Percentiles rank a stretch among this genome's conserved stretches.
Evolutionary conservation across 768 basidiomycete genomes (phyloP).

Genomic region (Chalciporus piperatus): DNA sequence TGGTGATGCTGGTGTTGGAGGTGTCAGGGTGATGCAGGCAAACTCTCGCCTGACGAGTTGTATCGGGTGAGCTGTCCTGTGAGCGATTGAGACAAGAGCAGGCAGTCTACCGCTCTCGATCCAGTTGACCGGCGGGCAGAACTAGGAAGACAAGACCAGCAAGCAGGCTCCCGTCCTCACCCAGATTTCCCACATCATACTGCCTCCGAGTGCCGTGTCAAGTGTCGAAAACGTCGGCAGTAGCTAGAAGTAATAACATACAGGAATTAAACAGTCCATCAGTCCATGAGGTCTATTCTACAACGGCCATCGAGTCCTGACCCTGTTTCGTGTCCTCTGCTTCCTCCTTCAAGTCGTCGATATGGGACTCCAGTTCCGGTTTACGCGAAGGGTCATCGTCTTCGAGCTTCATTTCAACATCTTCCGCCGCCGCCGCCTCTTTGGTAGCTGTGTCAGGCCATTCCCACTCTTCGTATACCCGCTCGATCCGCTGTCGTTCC

Average conservation of each 20-base stretch:
- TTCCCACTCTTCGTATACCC: conserved; percentile 64
- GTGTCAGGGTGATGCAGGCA: background rate
- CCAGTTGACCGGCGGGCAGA: background rate
- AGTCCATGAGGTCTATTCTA: conserved; percentile 7
- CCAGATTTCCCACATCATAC: conserved; percentile 15
- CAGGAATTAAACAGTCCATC: background rate
- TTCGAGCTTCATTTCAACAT: conserved; percentile 32
- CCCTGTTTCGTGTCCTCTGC: conserved; percentile 4
- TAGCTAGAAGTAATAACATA: conserved; percentile 3
- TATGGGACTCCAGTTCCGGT: conserved; percentile 4
- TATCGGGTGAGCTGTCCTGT: background rate
- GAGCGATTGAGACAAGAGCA: background rate
- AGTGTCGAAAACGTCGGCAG: background rate
- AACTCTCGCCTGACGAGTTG: background rate
- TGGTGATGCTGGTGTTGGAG: conserved; percentile 19
- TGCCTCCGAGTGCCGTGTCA: background rate
- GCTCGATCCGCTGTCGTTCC: conserved; percentile 71
- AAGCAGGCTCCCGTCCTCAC: background rate
- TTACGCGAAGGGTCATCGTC: conserved; percentile 11
- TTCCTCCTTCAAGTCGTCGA: conserved; percentile 7
- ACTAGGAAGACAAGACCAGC: background rate
- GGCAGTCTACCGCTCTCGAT: background rate
- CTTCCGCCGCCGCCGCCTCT: conserved; percentile 7
- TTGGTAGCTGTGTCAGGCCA: conserved; percentile 39
- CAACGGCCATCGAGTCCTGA: conserved; percentile 17